Percentiles rank a stretch among this genome's conserved stretches.
phyloP scores from a whole-genome alignment of 371 early-diverging fungal species.

The Rhizopus microsporus region DNA sequence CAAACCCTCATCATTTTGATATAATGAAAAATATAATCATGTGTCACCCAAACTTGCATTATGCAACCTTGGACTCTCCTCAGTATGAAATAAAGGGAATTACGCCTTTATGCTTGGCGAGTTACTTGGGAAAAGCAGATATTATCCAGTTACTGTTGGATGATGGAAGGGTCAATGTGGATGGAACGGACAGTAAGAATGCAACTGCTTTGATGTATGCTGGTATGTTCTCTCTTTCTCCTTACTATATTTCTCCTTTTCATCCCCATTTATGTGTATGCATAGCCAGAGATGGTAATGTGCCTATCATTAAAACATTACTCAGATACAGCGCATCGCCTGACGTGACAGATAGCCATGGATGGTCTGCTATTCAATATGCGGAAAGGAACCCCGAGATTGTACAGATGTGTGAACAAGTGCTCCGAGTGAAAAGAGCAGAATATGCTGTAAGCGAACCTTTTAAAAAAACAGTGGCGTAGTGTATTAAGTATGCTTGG shows the following conservation, averaged over 20 bases:
- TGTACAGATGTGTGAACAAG: conserved; percentile 60
- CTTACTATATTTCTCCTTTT: conserved; percentile 11
- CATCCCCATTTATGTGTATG: not conserved
- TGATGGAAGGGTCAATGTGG: conserved; percentile 66
- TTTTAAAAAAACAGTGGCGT: conserved; percentile 12
- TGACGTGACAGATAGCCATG: conserved; percentile 65
- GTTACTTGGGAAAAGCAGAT: conserved; percentile 70
- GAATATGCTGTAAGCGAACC: conserved; percentile 42
- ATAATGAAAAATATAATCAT: conserved; percentile 61
- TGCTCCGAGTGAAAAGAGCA: conserved; percentile 52
- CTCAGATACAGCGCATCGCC: conserved; percentile 61
- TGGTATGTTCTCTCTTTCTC: conserved; percentile 39
- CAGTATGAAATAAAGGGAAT: conserved; percentile 71
- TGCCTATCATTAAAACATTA: conserved; percentile 58
- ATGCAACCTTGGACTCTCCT: conserved; percentile 61
- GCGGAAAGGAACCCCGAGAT: conserved; percentile 64
- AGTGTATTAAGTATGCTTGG: conserved; percentile 24
- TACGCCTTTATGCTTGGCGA: conserved; percentile 74
- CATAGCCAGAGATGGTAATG: conserved; percentile 61
- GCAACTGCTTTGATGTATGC: conserved; percentile 84
- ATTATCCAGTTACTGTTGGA: conserved; percentile 63
- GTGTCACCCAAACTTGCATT: conserved; percentile 55
- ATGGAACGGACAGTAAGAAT: conserved; percentile 70
- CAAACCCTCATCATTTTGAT: conserved; percentile 55
- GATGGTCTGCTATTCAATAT: conserved; percentile 75